Percentiles rank a stretch among this genome's conserved stretches.
Evolutionary conservation across 352 stramenopile species (phyloP).

Genomic region (Phytophthora pini): DNA sequence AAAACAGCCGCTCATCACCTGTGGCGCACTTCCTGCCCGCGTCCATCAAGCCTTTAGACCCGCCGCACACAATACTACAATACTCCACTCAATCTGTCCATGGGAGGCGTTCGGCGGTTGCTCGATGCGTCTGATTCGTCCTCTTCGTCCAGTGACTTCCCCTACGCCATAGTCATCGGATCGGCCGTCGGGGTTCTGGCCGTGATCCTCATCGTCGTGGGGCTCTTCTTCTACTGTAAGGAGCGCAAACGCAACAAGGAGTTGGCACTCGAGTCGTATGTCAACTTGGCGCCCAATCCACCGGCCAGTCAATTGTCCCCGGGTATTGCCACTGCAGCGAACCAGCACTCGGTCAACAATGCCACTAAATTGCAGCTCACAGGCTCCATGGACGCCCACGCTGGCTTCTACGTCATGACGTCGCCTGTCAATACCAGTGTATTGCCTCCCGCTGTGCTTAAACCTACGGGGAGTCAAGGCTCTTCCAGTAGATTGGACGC

Average conservation of each 20-base stretch:
- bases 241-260: slow-evolving; percentile 37
- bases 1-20: slow-evolving; percentile 15
- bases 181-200: slow-evolving; percentile 36
- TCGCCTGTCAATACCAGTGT: slow-evolving; percentile 21
- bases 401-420: slow-evolving; percentile 43
- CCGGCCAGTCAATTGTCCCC: slow-evolving; percentile 32
- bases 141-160: slow-evolving; percentile 24
- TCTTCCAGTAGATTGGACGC: slow-evolving; percentile 13
- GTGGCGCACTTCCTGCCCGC: slow-evolving; percentile 16
- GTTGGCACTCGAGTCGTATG: slow-evolving; percentile 38
- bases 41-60: slow-evolving; percentile 14
- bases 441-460: slow-evolving; percentile 18
- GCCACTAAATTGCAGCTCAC: slow-evolving; percentile 12
- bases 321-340: slow-evolving; percentile 30
- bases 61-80: not conserved
- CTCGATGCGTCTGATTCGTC: slow-evolving; percentile 1
- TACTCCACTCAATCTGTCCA: not conserved
- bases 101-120: slow-evolving; percentile 8
- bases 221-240: slow-evolving; percentile 31
- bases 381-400: slow-evolving; percentile 21
- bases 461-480: slow-evolving; percentile 13
- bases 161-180: slow-evolving; percentile 39
- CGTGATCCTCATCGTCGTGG: slow-evolving; percentile 31
- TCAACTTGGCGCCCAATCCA: slow-evolving; percentile 37
- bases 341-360: slow-evolving; percentile 7